These are phyloP conservation scores for Calonectria pteridis DNA, from an alignment of 2,329 filamentous ascomycete genomes.

Conservation along the genomic window DNA sequence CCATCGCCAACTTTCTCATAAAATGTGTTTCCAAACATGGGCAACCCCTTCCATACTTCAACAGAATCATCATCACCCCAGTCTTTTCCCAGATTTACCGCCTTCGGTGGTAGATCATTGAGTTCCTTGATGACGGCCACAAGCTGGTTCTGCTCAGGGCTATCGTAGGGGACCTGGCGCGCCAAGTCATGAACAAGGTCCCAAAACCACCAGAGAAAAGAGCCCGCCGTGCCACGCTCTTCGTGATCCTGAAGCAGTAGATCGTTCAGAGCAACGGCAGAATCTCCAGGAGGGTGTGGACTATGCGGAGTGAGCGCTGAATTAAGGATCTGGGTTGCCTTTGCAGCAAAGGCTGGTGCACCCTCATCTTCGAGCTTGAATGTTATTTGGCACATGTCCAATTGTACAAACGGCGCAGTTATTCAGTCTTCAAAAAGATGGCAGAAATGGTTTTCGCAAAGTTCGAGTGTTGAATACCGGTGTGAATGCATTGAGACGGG, in stretches of 20 bases:
- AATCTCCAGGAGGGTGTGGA: neutral
- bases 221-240: neutral
- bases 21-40: slow-evolving; percentile 21
- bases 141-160: slow-evolving; percentile 29
- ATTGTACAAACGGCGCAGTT: too few species aligned
- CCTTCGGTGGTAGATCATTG: slow-evolving; percentile 7
- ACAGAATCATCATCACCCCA: slow-evolving; percentile 7
- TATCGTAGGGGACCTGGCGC: slow-evolving; percentile 36
- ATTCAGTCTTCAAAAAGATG: too few species aligned
- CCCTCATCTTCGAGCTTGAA: slow-evolving; percentile 16
- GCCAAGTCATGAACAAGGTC: slow-evolving; percentile 37
- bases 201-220: slow-evolving; percentile 41
- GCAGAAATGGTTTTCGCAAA: neutral
- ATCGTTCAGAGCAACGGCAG: slow-evolving; percentile 19
- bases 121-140: slow-evolving; percentile 22
- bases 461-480: neutral
- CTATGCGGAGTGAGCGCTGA: neutral
- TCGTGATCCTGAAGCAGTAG: neutral
- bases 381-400: neutral
- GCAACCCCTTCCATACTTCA: slow-evolving; percentile 17
- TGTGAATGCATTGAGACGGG: neutral
- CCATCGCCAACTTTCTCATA: slow-evolving; percentile 15
- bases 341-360: slow-evolving; percentile 20
- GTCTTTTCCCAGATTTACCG: neutral
- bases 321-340: slow-evolving; percentile 26